These are phyloP conservation scores for Leonotis leonurus DNA, from an alignment of 257 asterid genomes.

Conservation along the genomic window DNA sequence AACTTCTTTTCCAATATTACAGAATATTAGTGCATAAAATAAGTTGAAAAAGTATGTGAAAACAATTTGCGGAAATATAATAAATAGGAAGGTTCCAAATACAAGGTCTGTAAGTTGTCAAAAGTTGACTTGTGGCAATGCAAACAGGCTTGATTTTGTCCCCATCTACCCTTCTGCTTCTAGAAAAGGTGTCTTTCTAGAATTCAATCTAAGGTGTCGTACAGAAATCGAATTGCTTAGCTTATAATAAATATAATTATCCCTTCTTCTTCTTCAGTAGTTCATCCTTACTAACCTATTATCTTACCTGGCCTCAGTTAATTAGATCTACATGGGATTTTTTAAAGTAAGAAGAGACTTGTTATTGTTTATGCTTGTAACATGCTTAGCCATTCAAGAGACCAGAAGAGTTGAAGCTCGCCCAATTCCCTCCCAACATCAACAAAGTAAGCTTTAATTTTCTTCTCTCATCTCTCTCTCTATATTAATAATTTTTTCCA, in stretches of 20 bases:
- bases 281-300: no score
- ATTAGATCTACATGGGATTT: neutral
- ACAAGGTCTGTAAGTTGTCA: neutral
- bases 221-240: no score
- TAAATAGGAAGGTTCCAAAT: constrained; percentile 13
- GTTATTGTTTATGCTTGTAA: constrained; percentile 7
- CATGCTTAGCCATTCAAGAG: constrained; percentile 15
- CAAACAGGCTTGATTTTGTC: neutral
- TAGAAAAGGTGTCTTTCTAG: constrained; percentile 16
- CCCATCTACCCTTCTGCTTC: neutral
- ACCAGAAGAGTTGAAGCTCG: constrained; percentile 12
- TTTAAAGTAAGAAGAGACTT: neutral
- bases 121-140: neutral
- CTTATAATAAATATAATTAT: no score
- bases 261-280: no score
- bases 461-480: neutral
- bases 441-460: constrained; percentile 19
- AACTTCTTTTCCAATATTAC: no score
- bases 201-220: neutral
- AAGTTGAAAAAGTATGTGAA: neutral
- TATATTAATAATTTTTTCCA: no score
- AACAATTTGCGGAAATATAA: neutral
- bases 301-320: no score
- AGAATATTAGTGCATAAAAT: no score
- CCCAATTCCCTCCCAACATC: constrained; percentile 7